These are phyloP conservation scores for Francoa sonchifolia DNA, from an alignment of 441 rosid genomes.

Conservation along the genomic window DNA sequence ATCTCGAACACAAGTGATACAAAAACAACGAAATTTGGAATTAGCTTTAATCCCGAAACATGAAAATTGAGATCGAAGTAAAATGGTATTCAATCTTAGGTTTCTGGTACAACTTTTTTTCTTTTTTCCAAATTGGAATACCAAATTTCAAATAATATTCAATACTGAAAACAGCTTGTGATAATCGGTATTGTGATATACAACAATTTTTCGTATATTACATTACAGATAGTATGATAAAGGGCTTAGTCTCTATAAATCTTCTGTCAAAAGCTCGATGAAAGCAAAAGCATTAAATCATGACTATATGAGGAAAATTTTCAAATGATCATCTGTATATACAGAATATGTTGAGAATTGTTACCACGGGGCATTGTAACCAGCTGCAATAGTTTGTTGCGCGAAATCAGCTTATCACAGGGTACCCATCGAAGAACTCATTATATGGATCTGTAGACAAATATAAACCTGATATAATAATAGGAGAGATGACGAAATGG, in stretches of 20 bases:
- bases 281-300: background rate
- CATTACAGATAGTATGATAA: conserved; percentile 6
- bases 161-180: too few species aligned
- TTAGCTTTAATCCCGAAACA: too few species aligned
- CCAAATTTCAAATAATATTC: too few species aligned
- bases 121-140: too few species aligned
- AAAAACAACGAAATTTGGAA: too few species aligned
- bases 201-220: conserved; percentile 15
- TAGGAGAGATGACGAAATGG: too few species aligned
- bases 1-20: too few species aligned
- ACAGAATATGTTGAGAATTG: background rate
- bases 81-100: too few species aligned
- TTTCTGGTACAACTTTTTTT: too few species aligned
- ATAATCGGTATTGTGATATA: conserved; percentile 16
- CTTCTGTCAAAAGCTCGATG: conserved; percentile 7
- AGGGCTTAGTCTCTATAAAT: background rate
- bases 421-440: conserved; percentile 26
- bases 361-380: too few species aligned
- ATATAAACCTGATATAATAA: conserved; percentile 1
- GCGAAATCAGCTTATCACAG: conserved; percentile 11
- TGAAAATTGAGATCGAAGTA: too few species aligned
- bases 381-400: too few species aligned
- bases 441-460: conserved; percentile 36
- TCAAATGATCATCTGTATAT: conserved; percentile 9
- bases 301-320: conserved; percentile 5